These are phyloP conservation scores for Tolypocladium paradoxum DNA, from an alignment of 2,329 filamentous ascomycete genomes.

Conservation along the genomic window DNA sequence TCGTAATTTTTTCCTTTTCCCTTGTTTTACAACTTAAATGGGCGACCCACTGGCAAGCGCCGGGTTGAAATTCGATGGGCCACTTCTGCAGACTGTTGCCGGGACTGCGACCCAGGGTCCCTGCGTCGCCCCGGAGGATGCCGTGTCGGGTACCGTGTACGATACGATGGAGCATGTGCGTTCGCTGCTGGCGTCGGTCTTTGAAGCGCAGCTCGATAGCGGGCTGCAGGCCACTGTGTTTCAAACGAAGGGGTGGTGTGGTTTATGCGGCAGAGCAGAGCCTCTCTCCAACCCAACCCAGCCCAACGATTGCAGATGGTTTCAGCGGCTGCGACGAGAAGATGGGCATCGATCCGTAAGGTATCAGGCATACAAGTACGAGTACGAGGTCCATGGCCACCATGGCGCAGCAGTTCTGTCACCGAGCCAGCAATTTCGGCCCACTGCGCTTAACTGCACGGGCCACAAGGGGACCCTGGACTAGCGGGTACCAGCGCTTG, in stretches of 20 bases:
- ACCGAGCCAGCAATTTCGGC: slow-evolving; percentile 10
- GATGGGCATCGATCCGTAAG: neutral
- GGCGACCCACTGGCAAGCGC: slow-evolving; percentile 4
- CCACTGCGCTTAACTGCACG: slow-evolving; percentile 15
- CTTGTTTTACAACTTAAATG: slow-evolving; percentile 3
- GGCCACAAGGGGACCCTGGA: slow-evolving; percentile 3
- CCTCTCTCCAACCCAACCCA: neutral
- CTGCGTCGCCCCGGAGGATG: too few relatives aligned
- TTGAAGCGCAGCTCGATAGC: neutral
- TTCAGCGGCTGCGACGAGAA: too few relatives aligned
- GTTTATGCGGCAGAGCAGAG: neutral
- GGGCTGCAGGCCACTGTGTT: neutral
- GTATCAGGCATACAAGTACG: neutral
- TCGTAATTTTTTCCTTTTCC: neutral
- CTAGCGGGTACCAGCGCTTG: neutral
- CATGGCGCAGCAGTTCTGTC: neutral
- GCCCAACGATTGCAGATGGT: too few relatives aligned
- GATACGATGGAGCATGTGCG: neutral
- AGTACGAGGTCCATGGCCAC: too few relatives aligned
- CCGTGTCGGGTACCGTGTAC: too few relatives aligned
- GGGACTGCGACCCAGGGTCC: slow-evolving; percentile 1
- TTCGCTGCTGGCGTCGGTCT: neutral
- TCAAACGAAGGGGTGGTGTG: neutral
- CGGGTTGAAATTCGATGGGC: slow-evolving; percentile 4
- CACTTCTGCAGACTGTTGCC: slow-evolving; percentile 4